Conservation (phyloP, 1,284 basidiomycete species). For the Tetrapyrgos nigripes region DNA sequence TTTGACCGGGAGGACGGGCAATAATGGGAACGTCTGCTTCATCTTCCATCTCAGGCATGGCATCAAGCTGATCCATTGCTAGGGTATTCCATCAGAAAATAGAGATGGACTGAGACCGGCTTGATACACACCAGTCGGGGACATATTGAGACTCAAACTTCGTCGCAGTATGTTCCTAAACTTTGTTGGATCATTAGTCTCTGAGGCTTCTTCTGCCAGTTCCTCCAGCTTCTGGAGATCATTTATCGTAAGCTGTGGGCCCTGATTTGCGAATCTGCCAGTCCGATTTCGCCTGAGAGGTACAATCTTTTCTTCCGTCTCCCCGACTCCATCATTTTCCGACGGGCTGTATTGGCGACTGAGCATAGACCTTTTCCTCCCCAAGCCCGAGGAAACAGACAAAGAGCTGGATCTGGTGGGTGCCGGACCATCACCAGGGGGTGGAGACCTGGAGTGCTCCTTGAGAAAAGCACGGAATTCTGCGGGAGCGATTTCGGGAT, state of each 20-base stretch:
- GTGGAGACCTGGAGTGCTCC: slow-evolving; percentile 80
- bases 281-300: slow-evolving; percentile 73
- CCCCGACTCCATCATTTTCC: slow-evolving; percentile 77
- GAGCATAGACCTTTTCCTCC: slow-evolving; percentile 88
- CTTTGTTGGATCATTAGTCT: slow-evolving; percentile 84
- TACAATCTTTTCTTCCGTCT: slow-evolving; percentile 61
- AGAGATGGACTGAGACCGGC: slow-evolving; percentile 13
- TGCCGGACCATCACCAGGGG: slow-evolving; percentile 52
- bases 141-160: slow-evolving; percentile 87
- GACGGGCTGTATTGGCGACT: slow-evolving; percentile 86
- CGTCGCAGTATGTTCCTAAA: slow-evolving; percentile 85
- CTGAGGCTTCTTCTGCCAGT: slow-evolving; percentile 87
- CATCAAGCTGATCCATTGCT: slow-evolving; percentile 74
- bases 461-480: slow-evolving; percentile 96
- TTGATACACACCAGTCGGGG: slow-evolving; percentile 77
- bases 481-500: slow-evolving; percentile 96
- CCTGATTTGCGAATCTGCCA: slow-evolving; percentile 65
- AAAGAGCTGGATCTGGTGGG: slow-evolving; percentile 38
- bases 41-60: slow-evolving; percentile 70
- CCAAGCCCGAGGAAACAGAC: slow-evolving; percentile 54
- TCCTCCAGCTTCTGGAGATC: slow-evolving; percentile 94
- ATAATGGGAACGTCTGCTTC: slow-evolving; percentile 91
- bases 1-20: slow-evolving; percentile 86
- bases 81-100: slow-evolving; percentile 13
- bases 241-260: slow-evolving; percentile 84